phyloP scores from a whole-genome alignment of 192 early-diverging fungal species.

The Thamnidium elegans region DNA sequence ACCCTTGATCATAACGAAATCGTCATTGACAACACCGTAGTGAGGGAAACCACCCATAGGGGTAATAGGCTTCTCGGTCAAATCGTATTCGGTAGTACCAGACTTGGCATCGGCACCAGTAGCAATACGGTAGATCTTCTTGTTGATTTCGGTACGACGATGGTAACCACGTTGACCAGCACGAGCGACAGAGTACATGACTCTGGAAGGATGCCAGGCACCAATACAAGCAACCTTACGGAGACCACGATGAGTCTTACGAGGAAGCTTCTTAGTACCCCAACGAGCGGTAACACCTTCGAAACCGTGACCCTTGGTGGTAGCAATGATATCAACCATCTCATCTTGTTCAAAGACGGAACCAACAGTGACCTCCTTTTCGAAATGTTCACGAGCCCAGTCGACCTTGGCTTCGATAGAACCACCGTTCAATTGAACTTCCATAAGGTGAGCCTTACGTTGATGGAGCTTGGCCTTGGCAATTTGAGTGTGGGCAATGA shows the following conservation, averaged over 20 bases:
- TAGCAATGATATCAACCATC: slow-evolving; percentile 98
- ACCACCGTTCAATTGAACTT: slow-evolving; percentile 99
- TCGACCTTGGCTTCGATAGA: slow-evolving; percentile 95
- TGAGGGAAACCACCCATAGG: slow-evolving; percentile 99
- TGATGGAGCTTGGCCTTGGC: slow-evolving; percentile 91
- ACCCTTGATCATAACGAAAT: slow-evolving; percentile 99
- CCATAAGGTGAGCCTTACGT: slow-evolving; percentile 99
- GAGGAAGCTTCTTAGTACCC: slow-evolving; percentile 99
- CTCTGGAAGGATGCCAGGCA: slow-evolving; percentile 94
- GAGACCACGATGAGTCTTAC: slow-evolving; percentile 99
- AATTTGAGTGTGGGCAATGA: slow-evolving; percentile 98
- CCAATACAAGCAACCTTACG: slow-evolving; percentile 99
- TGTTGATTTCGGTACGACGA: slow-evolving; percentile 99
- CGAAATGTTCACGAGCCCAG: slow-evolving; percentile 96
- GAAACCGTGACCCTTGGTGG: slow-evolving; percentile 99
- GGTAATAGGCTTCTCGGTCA: slow-evolving; percentile 94
- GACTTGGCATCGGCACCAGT: slow-evolving; percentile 77
- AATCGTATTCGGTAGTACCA: slow-evolving; percentile 95
- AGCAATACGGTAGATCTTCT: slow-evolving; percentile 99
- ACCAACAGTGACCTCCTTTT: slow-evolving; percentile 87
- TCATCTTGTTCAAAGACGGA: slow-evolving; percentile 98
- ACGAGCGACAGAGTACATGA: slow-evolving; percentile 99
- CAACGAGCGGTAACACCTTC: slow-evolving; percentile 99
- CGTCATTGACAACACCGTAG: slow-evolving; percentile 98
- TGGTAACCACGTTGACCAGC: slow-evolving; percentile 99